phyloP scores from a whole-genome alignment of 495 filamentous ascomycete genomes.

The Trichocladium uniseriatum region DNA sequence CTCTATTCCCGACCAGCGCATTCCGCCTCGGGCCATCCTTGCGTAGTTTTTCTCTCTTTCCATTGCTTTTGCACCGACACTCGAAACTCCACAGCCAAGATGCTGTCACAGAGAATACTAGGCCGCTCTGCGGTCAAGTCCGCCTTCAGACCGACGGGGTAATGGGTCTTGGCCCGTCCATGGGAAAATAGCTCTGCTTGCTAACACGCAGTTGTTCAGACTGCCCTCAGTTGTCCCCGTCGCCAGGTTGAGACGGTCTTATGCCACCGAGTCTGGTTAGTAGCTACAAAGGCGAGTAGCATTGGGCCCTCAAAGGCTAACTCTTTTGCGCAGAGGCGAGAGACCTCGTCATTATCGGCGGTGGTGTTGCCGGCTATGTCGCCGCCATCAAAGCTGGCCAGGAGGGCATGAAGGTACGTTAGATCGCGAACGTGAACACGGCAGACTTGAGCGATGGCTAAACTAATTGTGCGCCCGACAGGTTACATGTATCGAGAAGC shows the following conservation, averaged over 20 bases:
- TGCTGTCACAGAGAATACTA: conserved; percentile 65
- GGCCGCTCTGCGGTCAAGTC: conserved; percentile 58
- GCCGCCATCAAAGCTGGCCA: conserved; percentile 98
- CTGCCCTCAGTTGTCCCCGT: conserved; percentile 50
- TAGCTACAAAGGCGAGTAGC: background rate
- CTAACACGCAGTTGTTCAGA: conserved; percentile 30
- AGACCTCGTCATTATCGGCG: conserved; percentile 90
- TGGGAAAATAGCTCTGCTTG: conserved; percentile 22
- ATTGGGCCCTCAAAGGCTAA: conserved; percentile 15
- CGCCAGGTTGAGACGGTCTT: conserved; percentile 57
- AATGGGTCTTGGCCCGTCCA: no score
- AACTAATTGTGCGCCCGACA: conserved; percentile 27
- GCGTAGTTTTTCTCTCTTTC: conserved; percentile 19
- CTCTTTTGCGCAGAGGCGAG: conserved; percentile 57
- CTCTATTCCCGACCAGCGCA: conserved; percentile 1
- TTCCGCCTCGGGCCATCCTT: conserved; percentile 1
- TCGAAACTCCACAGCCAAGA: conserved; percentile 23
- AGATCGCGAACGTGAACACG: background rate
- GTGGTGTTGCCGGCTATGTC: conserved; percentile 97
- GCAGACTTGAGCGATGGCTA: conserved; percentile 1
- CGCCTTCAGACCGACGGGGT: conserved; percentile 49
- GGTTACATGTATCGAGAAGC: conserved; percentile 98
- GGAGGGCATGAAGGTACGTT: conserved; percentile 81
- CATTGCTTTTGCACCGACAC: conserved; percentile 11
- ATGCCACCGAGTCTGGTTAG: conserved; percentile 74